Evolutionary conservation across 805 yeast species (phyloP), one percentile per base, ranked within the genome.

Genomic region (Lachancea sp.): DNA sequence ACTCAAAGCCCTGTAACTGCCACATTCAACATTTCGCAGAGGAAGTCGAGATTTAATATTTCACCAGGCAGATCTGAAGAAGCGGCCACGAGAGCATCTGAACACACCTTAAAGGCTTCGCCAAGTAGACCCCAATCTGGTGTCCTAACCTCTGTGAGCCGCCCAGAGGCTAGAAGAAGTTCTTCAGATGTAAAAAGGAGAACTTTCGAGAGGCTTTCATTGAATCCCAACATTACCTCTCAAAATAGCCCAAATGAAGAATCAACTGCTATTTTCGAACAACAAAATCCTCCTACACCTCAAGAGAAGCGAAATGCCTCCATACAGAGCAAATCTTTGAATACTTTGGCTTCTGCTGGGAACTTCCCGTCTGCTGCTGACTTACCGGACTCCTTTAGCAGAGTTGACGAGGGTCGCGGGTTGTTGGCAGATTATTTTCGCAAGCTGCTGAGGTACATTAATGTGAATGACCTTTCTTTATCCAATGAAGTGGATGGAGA

Each of bases 401-500:
- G 18, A 24, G 26, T 42, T n/a, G 54, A 48, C 34, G 45, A 42
- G 24, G 42, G 45, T 24, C 45, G 47, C n/a, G 40, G 19, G 8
- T 26, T 54, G 9, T 48, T 54, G 1, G 51, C 45, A 20, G 38
- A 40, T 3, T 58, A 57, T 40, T 52, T 58, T n/a, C 55, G 53
- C 30, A 47, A 50, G 23, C 45, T 60, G 18, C 40, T 56, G 15
- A 43, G 32, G 13, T 59, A 60, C 38, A 57, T 59, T 7, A 52
- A 57, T 31, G 24, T 40, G 5, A 45, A 55, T 30, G 55, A 53
- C 37, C 55, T 62, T 3, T 44, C 55, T 3, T 36, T 60, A 16
- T 38, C 45, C 47, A 77, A 80, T 46, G 94, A 83, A 54, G 56
- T 67, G 29, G 85, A 80, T 43, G 88, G 90, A 1, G 72, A 72